phyloP scores from a whole-genome alignment of 2,329 filamentous ascomycete genomes.

The Rhexocercosporidium sp. region DNA sequence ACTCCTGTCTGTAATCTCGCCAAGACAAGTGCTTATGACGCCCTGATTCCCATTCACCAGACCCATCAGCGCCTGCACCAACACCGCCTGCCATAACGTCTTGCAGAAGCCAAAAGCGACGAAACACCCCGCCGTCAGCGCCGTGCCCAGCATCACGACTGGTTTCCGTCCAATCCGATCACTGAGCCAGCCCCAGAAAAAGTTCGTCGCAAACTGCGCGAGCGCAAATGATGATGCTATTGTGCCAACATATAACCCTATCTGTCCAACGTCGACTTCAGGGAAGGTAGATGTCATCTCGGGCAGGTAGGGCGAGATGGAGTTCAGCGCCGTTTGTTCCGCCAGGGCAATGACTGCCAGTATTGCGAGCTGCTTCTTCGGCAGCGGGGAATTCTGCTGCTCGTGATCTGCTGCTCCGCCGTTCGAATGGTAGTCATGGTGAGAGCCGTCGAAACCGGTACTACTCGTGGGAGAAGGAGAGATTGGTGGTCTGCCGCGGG shows the following conservation, averaged over 20 bases:
- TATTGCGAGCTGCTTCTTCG: conserved; percentile 80
- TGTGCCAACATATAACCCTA: conserved; percentile 87
- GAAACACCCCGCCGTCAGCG: conserved; percentile 83
- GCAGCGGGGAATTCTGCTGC: conserved; percentile 67
- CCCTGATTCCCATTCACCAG: conserved; percentile 94
- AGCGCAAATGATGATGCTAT: conserved; percentile 91
- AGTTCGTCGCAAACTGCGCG: conserved; percentile 90
- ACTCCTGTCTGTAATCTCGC: conserved; percentile 91
- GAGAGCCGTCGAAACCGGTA: conserved; percentile 38
- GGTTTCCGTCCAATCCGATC: conserved; percentile 83
- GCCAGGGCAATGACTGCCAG: conserved; percentile 87
- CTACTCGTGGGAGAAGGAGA: conserved; percentile 44
- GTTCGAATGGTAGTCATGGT: conserved; percentile 39
- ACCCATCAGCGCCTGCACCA: conserved; percentile 90
- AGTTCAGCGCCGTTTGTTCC: conserved; percentile 96
- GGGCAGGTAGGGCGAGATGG: conserved; percentile 92
- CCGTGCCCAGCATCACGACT: conserved; percentile 79
- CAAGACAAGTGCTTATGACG: conserved; percentile 89
- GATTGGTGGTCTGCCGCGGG: conserved; percentile 53
- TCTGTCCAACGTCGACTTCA: conserved; percentile 71
- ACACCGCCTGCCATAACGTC: conserved; percentile 80
- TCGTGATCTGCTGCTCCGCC: conserved; percentile 44
- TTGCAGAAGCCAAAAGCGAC: conserved; percentile 85
- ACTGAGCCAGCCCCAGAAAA: conserved; percentile 86
- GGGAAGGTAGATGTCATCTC: conserved; percentile 89